A percentile compares a stretch with the other conserved stretches of the same genome.
These are phyloP conservation scores for Coprinopsis cinerea DNA, from an alignment of 768 basidiomycete genomes.

Conservation along the genomic window DNA sequence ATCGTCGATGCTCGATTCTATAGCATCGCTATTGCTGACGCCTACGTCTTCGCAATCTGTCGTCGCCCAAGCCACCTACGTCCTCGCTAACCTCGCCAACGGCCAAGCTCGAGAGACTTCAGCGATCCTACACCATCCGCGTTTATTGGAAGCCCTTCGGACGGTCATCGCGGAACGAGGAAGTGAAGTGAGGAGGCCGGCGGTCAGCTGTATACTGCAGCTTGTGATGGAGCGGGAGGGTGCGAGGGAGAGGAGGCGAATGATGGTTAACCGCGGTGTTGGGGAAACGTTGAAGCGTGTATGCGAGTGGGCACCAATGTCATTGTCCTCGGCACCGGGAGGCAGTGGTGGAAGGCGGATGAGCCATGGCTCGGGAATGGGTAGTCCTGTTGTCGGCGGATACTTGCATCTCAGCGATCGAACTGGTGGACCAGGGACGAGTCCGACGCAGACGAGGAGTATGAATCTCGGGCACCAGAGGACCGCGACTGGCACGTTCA, in stretches of 20 bases:
- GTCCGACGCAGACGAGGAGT: not conserved
- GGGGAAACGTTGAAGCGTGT: conserved; percentile 34
- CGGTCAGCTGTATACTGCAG: conserved; percentile 53
- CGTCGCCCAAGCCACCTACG: conserved; percentile 40
- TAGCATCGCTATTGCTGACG: not conserved
- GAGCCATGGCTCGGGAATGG: conserved; percentile 19
- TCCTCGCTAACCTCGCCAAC: conserved; percentile 68
- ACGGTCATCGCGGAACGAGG: conserved; percentile 53
- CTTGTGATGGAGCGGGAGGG: conserved; percentile 41
- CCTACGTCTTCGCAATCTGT: not conserved
- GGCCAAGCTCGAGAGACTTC: conserved; percentile 45
- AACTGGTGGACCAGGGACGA: not conserved
- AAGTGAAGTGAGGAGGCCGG: conserved; percentile 52
- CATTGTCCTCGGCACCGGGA: conserved; percentile 8
- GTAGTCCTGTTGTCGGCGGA: not conserved
- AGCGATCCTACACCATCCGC: conserved; percentile 43
- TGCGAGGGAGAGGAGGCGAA: conserved; percentile 18
- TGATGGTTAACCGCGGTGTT: conserved; percentile 35
- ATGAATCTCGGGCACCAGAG: not conserved
- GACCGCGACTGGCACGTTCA: not conserved
- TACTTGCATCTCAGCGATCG: not conserved
- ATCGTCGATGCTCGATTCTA: not conserved
- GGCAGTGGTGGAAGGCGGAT: conserved; percentile 16
- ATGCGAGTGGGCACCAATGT: conserved; percentile 33
- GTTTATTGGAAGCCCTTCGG: conserved; percentile 50